A percentile compares a stretch with the other conserved stretches of the same genome.
Conservation (phyloP, 345 rosid genomes). For the Leavenworthia alabamica region DNA sequence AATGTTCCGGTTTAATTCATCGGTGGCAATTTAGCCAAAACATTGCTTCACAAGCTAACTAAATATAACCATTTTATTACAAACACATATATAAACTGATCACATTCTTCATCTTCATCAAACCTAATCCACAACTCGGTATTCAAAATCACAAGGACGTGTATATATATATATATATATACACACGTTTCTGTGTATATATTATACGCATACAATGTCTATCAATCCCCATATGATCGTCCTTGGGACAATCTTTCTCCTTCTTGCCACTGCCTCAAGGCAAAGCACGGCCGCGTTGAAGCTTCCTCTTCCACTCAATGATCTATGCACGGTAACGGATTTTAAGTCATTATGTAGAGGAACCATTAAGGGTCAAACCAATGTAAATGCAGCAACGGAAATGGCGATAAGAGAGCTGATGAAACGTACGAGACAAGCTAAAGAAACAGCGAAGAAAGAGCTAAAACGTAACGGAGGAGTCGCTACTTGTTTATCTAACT, state of each 20-base stretch:
- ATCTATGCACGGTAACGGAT: conserved; percentile 21
- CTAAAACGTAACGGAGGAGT: conserved; percentile 3
- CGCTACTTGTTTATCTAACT: conserved; percentile 24
- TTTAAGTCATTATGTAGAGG: conserved; percentile 20
- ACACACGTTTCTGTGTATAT: conserved; percentile 26
- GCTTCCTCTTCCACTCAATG: neutral
- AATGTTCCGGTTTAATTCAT: neutral
- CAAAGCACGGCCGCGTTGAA: neutral
- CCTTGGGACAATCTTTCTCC: conserved; percentile 12
- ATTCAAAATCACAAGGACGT: conserved; percentile 25
- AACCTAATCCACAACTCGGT: conserved; percentile 15
- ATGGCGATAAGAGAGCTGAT: conserved; percentile 25
- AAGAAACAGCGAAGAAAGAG: conserved; percentile 5
- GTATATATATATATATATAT: conserved; percentile 4
- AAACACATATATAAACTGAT: conserved; percentile 22
- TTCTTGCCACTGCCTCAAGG: neutral
- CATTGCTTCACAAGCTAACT: neutral
- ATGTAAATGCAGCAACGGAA: conserved; percentile 25
- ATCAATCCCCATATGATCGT: neutral
- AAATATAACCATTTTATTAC: conserved; percentile 10
- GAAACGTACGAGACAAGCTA: conserved; percentile 5
- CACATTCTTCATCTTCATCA: conserved; percentile 15
- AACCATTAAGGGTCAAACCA: conserved; percentile 17
- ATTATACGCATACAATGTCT: conserved; percentile 8
- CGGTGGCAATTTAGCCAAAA: too few relatives aligned